These are phyloP conservation scores for Mucor irregularis DNA, from an alignment of 371 early-diverging fungal species.

Conservation along the genomic window DNA sequence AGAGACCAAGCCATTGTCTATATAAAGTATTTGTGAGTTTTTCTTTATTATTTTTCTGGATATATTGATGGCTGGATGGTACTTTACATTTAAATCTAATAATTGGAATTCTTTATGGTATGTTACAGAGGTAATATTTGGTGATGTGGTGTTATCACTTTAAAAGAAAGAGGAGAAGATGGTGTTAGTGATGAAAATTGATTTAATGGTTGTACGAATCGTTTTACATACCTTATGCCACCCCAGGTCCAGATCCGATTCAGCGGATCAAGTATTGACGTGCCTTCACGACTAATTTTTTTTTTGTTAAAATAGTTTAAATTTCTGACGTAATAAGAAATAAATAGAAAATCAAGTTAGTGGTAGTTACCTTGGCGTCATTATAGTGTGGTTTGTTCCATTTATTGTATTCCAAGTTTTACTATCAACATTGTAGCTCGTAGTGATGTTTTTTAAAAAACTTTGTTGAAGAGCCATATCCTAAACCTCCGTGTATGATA, in stretches of 20 bases:
- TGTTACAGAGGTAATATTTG: neutral
- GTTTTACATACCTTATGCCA: slow-evolving; percentile 18
- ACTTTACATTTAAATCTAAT: slow-evolving; percentile 8
- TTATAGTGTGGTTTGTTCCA: slow-evolving; percentile 1
- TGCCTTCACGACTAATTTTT: slow-evolving; percentile 11
- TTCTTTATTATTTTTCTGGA: neutral
- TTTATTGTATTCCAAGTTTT: slow-evolving; percentile 13
- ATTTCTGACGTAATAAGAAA: slow-evolving; percentile 1
- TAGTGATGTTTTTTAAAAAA: slow-evolving; percentile 16
- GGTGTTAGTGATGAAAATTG: neutral
- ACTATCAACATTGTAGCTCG: neutral
- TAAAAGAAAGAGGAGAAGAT: neutral
- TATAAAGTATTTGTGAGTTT: neutral
- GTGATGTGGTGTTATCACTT: slow-evolving; percentile 18
- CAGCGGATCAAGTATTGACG: slow-evolving; percentile 9
- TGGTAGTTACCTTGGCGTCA: slow-evolving; percentile 10
- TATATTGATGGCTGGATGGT: too few species aligned
- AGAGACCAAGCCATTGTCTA: slow-evolving; percentile 9
- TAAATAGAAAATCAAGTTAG: neutral
- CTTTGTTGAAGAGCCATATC: slow-evolving; percentile 11
- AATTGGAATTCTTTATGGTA: slow-evolving; percentile 13
- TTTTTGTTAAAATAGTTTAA: neutral
- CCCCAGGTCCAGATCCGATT: slow-evolving; percentile 24
- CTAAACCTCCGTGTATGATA: slow-evolving; percentile 22
- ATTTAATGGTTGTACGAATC: neutral